Evolutionary conservation across 495 filamentous ascomycete genomes (phyloP).

Genomic region (Cenococcum geophilum): DNA sequence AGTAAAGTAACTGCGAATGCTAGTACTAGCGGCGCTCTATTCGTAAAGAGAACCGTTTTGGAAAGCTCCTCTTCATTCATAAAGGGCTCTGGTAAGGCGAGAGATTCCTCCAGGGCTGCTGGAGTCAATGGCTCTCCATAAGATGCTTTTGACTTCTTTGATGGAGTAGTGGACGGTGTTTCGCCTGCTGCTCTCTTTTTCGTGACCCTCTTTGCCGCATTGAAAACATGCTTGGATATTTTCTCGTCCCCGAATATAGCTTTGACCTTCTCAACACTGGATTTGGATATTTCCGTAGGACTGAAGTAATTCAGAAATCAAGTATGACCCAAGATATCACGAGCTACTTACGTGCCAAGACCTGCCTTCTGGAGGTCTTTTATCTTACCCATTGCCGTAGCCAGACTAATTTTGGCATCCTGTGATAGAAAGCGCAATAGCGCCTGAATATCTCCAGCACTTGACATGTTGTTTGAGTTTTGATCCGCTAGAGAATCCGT

Average conservation of each 20-base stretch:
- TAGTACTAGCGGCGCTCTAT: conserved; percentile 72
- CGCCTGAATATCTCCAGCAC: conserved; percentile 52
- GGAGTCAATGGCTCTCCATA: conserved; percentile 48
- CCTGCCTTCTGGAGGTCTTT: conserved; percentile 59
- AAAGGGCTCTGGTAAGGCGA: conserved; percentile 53
- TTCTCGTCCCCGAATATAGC: conserved; percentile 64
- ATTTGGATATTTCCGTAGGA: conserved; percentile 55
- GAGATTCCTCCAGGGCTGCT: conserved; percentile 56
- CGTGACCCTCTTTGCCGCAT: conserved; percentile 55
- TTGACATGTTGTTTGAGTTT: conserved; percentile 31
- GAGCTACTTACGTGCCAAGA: conserved; percentile 37
- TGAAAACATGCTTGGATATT: conserved; percentile 56
- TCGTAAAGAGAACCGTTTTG: conserved; percentile 58
- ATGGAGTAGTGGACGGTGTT: conserved; percentile 3
- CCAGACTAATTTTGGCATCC: conserved; percentile 63
- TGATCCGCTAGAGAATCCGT: background rate
- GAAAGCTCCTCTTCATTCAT: conserved; percentile 55
- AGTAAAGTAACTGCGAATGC: conserved; percentile 70
- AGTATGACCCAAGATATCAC: background rate
- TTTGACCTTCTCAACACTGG: conserved; percentile 49
- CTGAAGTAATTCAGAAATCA: conserved; percentile 16
- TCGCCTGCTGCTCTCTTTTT: conserved; percentile 49
- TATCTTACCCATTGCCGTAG: conserved; percentile 61
- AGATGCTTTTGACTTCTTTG: conserved; percentile 40
- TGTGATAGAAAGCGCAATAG: conserved; percentile 73